Conservation (phyloP, 139 green algal genomes). For the Prasinococcaceae sp. region DNA sequence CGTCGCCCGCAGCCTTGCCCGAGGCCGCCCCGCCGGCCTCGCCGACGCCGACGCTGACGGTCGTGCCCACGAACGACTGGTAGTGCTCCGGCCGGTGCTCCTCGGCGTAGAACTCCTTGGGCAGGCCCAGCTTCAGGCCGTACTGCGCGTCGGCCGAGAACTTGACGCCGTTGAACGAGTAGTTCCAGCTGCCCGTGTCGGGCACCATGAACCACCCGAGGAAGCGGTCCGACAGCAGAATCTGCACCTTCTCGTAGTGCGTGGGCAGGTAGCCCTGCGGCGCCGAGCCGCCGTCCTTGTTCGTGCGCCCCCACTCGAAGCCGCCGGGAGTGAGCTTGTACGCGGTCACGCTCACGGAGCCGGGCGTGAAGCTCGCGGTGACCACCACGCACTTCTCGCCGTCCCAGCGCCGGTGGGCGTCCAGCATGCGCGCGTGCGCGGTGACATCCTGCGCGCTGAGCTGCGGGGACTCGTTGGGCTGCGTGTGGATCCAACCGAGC, state of each 20-base stretch:
- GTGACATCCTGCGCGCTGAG: conserved; percentile 83
- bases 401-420: conserved; percentile 85
- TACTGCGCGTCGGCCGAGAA: conserved; percentile 61
- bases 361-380: conserved; percentile 90
- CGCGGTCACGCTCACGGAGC: conserved; percentile 78
- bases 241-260: conserved; percentile 96
- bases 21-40: no score
- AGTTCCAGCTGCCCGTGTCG: conserved; percentile 77
- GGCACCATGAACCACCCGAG: conserved; percentile 95
- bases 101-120: conserved; percentile 88
- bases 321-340: conserved; percentile 91
- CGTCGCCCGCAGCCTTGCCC: no score
- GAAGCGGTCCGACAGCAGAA: conserved; percentile 95
- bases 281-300: conserved; percentile 60
- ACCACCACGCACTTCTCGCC: conserved; percentile 87
- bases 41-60: no score
- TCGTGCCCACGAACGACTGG: conserved; percentile 91
- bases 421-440: conserved; percentile 84
- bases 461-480: conserved; percentile 88
- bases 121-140: conserved; percentile 72
- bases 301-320: conserved; percentile 44
- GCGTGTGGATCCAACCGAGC: conserved; percentile 96
- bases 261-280: conserved; percentile 72
- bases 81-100: conserved; percentile 83
- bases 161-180: conserved; percentile 90